phyloP scores from a whole-genome alignment of 2,329 filamentous ascomycete species.

The Ambrosiella cleistominuta region DNA sequence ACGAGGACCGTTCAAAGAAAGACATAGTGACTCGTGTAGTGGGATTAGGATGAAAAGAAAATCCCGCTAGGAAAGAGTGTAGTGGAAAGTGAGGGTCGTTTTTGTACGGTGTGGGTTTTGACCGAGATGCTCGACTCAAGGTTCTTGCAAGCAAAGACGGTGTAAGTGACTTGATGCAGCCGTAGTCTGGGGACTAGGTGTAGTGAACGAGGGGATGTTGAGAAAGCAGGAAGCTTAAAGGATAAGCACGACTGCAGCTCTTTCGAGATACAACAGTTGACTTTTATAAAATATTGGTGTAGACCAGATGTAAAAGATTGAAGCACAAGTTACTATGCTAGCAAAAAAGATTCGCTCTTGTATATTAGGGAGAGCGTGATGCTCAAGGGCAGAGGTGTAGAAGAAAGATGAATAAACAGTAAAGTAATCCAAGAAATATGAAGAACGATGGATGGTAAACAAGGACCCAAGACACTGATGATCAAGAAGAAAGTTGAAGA shows the following conservation, averaged over 20 bases:
- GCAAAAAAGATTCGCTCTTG: slow-evolving; percentile 14
- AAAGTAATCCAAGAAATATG: slow-evolving; percentile 5
- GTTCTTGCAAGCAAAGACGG: not conserved
- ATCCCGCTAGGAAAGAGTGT: slow-evolving; percentile 10
- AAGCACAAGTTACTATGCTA: not conserved
- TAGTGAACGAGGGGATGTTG: not conserved
- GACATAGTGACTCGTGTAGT: slow-evolving; percentile 10
- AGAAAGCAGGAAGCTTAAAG: not conserved
- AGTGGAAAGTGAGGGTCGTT: not conserved
- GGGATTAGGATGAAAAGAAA: slow-evolving; percentile 6
- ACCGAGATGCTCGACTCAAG: not conserved
- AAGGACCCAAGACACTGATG: not conserved
- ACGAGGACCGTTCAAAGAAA: slow-evolving; percentile 20
- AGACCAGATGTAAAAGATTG: not conserved
- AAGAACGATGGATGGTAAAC: slow-evolving; percentile 11
- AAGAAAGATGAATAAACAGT: slow-evolving; percentile 17
- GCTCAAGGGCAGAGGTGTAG: slow-evolving; percentile 15
- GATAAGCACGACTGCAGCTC: not conserved
- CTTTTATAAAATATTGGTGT: not conserved
- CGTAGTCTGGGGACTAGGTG: not conserved
- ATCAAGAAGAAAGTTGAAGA: slow-evolving; percentile 1
- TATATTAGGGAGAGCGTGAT: slow-evolving; percentile 5
- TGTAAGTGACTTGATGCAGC: not conserved
- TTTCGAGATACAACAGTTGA: not conserved
- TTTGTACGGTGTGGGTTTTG: not conserved